Evolutionary conservation across 129 eudicot genomes (phyloP), one percentile per base, ranked within the genome.

Genomic region (Centaurea solstitialis): DNA sequence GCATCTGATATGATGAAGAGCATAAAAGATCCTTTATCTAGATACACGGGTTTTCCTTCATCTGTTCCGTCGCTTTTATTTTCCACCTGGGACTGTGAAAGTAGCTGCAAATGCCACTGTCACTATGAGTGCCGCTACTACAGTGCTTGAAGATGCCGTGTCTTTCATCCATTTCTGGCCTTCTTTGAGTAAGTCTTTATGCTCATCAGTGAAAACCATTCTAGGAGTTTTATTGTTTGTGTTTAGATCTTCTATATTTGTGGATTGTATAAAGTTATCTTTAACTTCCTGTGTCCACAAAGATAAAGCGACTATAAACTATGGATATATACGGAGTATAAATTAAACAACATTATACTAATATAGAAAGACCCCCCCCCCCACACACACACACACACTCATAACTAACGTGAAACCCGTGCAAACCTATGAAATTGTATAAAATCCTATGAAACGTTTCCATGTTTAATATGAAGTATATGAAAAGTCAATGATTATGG

Each of bases 161-260:
- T 78, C 80, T 70, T 81, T 83, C 90, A 87, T 84, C 90, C 90
- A 87, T 61, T 33, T 66, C 35, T 84, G 78, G 33, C 88, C 90
- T 77, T 28, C 85, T 69, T 81, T n/a, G 3, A 78, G 69, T 21
- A 87, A 62, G 9, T 15, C 22, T 37, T 77, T 68, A 80, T 87
- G 90, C 26, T 70, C 77, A 20, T 77, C 26, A 0, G 83, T 72
- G 61, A 87, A 87, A 65, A 84, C n/a, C 68, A 72, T 78, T 68
- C 73, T 47, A 61, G 90, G 88, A 8, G 88, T 84, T 68, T 69
- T 39, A 1, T 76, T 73, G 0, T 68, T 17, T 1, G 7, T 13
- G 57, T 87, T 75, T 59, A 8, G 22, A 9, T 53, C 33, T 22
- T 76, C 85, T 76, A 28, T 79, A 17, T 71, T 45, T 8, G 30